Evolutionary conservation across 768 basidiomycete genomes (phyloP), one percentile per base, ranked within the genome.

Genomic region (Suillus americanus): DNA sequence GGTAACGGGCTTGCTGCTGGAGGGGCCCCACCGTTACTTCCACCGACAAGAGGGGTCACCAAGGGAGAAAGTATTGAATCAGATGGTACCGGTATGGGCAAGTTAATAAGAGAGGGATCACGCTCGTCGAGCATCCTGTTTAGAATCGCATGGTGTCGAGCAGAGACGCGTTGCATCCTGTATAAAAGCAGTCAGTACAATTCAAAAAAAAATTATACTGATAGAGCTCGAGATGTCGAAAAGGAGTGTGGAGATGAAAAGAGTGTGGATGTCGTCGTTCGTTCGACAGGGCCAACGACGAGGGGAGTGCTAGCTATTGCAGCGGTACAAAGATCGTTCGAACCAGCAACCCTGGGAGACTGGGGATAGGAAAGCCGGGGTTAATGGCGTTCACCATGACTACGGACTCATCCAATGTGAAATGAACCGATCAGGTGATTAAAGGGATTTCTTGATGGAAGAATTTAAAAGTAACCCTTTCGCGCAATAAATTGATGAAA

Each of bases 51-150:
- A 28, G 80, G 72, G 25, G 65, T 73, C 43, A 80, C 60, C 20
- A 85, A 37, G 3, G 78, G 74, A n/a, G 72, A 71, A 37, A 81
- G 68, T 35, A 84, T 56, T 3, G 84, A 81, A 43, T 83, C 69
- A 9, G 80, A 76, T 16, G 81, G 80, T 28, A 81, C 53, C 9
- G 80, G 74, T 30, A 80, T 65, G 38, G 80, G 74, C 3, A 81
- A 68, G 41, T 77, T 75, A 46, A 81, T 71, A 66, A 80, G 79
- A 2, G 75, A 66, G 41, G 81, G 80, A 20, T 75, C 74, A 65
- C 83, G 81, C 56, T 73, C 75, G 12, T 77, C 69, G 40, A 79
- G 72, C 30, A 60, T 66, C 46, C 60, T 66, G 45, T 65, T 68
- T 18, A 45, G 53, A 23, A 70, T 25, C 38, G 48, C 60, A 40